Conservation (phyloP, 148 eudicot species). For the Dianthus caryophyllus region DNA sequence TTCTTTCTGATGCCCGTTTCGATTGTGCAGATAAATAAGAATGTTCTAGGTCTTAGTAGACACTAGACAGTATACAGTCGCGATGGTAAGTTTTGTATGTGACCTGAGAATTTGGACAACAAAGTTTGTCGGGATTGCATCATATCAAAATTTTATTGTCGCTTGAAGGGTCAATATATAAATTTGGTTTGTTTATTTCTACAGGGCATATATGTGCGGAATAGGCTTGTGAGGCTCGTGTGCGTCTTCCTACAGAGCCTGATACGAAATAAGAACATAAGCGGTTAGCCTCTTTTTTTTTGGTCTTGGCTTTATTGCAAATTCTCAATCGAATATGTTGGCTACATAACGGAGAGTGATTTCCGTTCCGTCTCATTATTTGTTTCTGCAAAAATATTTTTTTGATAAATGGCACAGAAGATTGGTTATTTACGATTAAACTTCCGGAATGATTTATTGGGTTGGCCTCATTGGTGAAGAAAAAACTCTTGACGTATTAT, state of each 20-base stretch:
- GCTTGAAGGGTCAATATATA: neutral
- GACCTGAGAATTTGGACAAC: too few species aligned
- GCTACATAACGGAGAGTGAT: neutral
- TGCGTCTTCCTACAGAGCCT: conserved; percentile 92
- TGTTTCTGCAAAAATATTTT: neutral
- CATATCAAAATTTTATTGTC: neutral
- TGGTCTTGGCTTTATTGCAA: conserved; percentile 7
- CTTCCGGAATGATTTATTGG: neutral
- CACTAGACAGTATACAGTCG: too few species aligned
- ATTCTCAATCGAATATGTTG: neutral
- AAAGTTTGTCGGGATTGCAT: neutral
- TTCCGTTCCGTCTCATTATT: neutral
- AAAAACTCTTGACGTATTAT: neutral
- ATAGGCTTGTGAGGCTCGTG: conserved; percentile 85
- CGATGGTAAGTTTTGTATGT: too few species aligned
- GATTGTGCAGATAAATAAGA: neutral
- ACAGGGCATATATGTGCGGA: conserved; percentile 97
- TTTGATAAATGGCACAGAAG: neutral
- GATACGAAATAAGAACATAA: conserved; percentile 82
- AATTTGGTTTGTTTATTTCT: conserved; percentile 9
- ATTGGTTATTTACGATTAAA: neutral
- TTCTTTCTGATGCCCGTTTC: conserved; percentile 2
- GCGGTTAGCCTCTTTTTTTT: conserved; percentile 45
- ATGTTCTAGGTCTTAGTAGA: conserved; percentile 6
- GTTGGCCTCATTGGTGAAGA: neutral